Percentiles rank a stretch among this genome's conserved stretches.
phyloP scores from a whole-genome alignment of 108 stramenopile genomes.

The Skeletonema potamos region DNA sequence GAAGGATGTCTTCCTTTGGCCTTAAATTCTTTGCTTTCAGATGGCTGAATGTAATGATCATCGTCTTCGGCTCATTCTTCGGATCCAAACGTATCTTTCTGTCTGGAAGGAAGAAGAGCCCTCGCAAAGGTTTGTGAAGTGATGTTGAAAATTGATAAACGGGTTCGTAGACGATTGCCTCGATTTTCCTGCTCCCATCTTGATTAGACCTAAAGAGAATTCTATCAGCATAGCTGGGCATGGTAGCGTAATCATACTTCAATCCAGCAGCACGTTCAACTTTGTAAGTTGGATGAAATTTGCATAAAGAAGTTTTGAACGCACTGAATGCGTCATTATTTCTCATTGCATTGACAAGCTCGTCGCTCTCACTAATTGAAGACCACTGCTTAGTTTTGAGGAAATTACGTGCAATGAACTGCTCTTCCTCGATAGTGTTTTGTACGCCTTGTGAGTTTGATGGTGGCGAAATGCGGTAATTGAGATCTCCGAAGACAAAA shows the following conservation, averaged over 20 bases:
- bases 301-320: slow-evolving; percentile 56
- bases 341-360: slow-evolving; percentile 45
- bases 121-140: slow-evolving; percentile 89
- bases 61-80: not conserved
- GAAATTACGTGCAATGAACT: slow-evolving; percentile 15
- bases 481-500: slow-evolving; percentile 77
- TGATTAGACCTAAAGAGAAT: slow-evolving; percentile 75
- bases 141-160: slow-evolving; percentile 58
- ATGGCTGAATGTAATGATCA: not conserved
- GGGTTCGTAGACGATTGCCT: slow-evolving; percentile 59
- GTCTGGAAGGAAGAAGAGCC: slow-evolving; percentile 37
- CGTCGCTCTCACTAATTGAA: slow-evolving; percentile 53
- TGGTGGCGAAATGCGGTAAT: slow-evolving; percentile 44
- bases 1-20: not conserved
- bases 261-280: slow-evolving; percentile 55
- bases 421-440: slow-evolving; percentile 23
- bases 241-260: slow-evolving; percentile 65
- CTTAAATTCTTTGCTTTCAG: not conserved
- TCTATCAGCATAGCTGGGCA: slow-evolving; percentile 83
- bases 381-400: slow-evolving; percentile 45
- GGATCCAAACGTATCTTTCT: not conserved
- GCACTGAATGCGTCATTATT: slow-evolving; percentile 56
- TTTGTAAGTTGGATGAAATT: slow-evolving; percentile 86
- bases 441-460: slow-evolving; percentile 6
- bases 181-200: slow-evolving; percentile 37